Conservation (phyloP, 2,329 filamentous ascomycete genomes). For the Aspergillus fructus region DNA sequence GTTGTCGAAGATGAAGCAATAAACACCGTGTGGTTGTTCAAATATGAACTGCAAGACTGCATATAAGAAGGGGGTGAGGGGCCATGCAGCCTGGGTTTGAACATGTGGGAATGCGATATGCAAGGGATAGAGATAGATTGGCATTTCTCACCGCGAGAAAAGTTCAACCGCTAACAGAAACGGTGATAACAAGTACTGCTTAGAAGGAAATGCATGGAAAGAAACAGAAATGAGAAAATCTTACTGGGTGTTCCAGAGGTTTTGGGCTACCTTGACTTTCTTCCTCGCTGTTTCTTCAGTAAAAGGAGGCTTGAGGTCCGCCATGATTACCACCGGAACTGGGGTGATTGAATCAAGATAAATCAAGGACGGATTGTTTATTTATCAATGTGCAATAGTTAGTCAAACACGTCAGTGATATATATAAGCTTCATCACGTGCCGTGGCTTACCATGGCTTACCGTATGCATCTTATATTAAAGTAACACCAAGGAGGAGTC, state of each 20-base stretch:
- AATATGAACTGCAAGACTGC: no score
- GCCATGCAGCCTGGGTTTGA: not conserved
- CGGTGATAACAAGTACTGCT: not conserved
- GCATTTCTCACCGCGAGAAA: not conserved
- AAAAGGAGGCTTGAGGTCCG: conserved; percentile 64
- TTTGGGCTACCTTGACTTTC: conserved; percentile 83
- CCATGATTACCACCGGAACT: conserved; percentile 28
- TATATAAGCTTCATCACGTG: conserved; percentile 15
- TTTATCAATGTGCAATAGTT: no score
- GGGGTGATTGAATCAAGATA: not conserved
- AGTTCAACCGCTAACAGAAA: not conserved
- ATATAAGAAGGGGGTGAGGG: not conserved
- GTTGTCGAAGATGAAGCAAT: not conserved
- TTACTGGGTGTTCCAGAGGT: conserved; percentile 77
- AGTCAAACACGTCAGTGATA: not conserved
- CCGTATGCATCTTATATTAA: not conserved
- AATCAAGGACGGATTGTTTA: not conserved
- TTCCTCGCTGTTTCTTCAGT: conserved; percentile 67
- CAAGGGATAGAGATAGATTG: not conserved
- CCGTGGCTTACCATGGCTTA: not conserved
- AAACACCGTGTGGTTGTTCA: no score
- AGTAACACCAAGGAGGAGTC: not conserved
- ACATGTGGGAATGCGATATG: not conserved
- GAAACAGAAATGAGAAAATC: conserved; percentile 10
- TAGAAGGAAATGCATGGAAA: not conserved